A percentile compares a stretch with the other conserved stretches of the same genome.
Conservation (phyloP, 192 early-diverging fungal genomes). For the Hyaloraphidium curvatum region DNA sequence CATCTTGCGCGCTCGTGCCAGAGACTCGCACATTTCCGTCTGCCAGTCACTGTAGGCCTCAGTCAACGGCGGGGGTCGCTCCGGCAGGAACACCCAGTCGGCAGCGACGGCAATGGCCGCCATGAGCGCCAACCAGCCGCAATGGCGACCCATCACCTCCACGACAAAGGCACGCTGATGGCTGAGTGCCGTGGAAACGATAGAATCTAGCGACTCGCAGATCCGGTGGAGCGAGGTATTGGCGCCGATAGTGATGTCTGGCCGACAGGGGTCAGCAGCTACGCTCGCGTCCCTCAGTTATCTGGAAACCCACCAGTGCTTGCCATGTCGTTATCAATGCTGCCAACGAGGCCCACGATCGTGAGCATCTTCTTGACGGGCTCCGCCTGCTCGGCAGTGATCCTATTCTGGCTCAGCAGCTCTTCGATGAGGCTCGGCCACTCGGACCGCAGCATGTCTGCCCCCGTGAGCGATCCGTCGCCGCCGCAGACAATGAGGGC, state of each 20-base stretch:
- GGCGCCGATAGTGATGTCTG: constrained; percentile 93
- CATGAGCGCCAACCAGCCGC: constrained; percentile 85
- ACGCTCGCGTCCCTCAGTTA: no score
- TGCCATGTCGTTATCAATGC: constrained; percentile 86
- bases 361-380: constrained; percentile 45
- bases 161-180: constrained; percentile 94
- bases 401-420: constrained; percentile 34
- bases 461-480: constrained; percentile 92
- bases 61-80: constrained; percentile 55
- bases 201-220: constrained; percentile 85
- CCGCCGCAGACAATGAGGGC: constrained; percentile 89
- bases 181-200: constrained; percentile 76
- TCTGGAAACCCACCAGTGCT: constrained; percentile 23
- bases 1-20: constrained; percentile 38
- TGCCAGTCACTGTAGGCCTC: constrained; percentile 57
- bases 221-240: constrained; percentile 83
- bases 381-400: constrained; percentile 37
- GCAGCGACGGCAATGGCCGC: constrained; percentile 64
- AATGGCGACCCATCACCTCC: constrained; percentile 97
- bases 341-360: constrained; percentile 91
- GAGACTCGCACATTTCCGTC: constrained; percentile 52
- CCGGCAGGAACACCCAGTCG: constrained; percentile 91
- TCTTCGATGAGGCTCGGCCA: constrained; percentile 70
- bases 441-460: constrained; percentile 73
- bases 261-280: no score